A percentile compares a stretch with the other conserved stretches of the same genome.
Conservation (phyloP, 1,284 basidiomycete species). For the Schizophyllum commune region DNA sequence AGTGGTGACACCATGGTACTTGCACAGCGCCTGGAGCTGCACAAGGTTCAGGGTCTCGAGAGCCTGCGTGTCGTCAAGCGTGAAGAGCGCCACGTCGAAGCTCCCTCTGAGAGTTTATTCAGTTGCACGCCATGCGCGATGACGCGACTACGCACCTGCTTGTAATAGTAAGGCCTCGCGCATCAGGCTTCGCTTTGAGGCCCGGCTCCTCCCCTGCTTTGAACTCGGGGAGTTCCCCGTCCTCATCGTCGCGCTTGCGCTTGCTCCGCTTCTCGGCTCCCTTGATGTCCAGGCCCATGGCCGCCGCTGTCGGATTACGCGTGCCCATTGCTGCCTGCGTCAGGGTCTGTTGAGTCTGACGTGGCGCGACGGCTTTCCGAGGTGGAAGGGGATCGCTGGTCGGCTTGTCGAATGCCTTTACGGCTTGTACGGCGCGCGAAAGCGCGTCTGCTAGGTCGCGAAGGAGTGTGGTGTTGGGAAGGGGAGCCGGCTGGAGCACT, state of each 20-base stretch:
- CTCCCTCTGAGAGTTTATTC: no score
- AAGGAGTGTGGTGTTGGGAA: neutral
- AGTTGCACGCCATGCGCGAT: neutral
- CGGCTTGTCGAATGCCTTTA: neutral
- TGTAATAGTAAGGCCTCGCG: neutral
- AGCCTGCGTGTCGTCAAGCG: neutral
- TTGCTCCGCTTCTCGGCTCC: slow-evolving; percentile 4
- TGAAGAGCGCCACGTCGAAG: slow-evolving; percentile 1
- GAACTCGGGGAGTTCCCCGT: neutral
- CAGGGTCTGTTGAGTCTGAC: neutral
- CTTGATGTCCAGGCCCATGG: slow-evolving; percentile 3
- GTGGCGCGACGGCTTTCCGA: neutral
- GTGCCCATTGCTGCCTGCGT: slow-evolving; percentile 5
- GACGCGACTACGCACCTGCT: neutral
- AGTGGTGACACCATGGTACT: slow-evolving; percentile 1
- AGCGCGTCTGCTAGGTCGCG: neutral
- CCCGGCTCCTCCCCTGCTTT: neutral
- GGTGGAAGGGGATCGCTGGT: neutral
- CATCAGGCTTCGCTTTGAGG: slow-evolving; percentile 4
- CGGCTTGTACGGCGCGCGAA: neutral
- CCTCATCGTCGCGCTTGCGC: slow-evolving; percentile 1
- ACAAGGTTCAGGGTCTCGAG: neutral
- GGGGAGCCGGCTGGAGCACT: neutral
- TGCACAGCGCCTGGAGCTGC: slow-evolving; percentile 1
- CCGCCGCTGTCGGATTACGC: neutral